phyloP scores from a whole-genome alignment of 805 yeast species.

The Millerozyma acaciae region DNA sequence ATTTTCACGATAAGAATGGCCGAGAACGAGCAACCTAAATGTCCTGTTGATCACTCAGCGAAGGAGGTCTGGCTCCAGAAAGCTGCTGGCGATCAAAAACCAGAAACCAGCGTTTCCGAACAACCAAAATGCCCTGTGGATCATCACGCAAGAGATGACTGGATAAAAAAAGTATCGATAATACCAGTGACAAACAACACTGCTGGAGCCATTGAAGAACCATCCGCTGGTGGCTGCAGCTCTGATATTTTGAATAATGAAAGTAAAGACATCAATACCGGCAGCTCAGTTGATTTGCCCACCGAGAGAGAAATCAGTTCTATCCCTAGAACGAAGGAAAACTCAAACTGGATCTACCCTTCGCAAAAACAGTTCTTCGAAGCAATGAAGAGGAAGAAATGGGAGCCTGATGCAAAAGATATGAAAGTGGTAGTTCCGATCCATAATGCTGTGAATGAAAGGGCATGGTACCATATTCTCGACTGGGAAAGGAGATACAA shows the following conservation, averaged over 20 bases:
- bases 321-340: slow-evolving; percentile 68
- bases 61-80: slow-evolving; percentile 29
- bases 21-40: slow-evolving; percentile 26
- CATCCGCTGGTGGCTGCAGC: slow-evolving; percentile 33
- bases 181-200: slow-evolving; percentile 17
- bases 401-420: slow-evolving; percentile 77
- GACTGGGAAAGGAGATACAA: slow-evolving; percentile 72
- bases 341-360: slow-evolving; percentile 87
- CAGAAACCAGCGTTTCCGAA: slow-evolving; percentile 16
- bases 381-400: slow-evolving; percentile 88
- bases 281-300: slow-evolving; percentile 44
- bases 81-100: slow-evolving; percentile 8
- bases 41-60: slow-evolving; percentile 52
- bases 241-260: slow-evolving; percentile 39
- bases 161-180: slow-evolving; percentile 35
- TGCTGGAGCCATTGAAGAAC: slow-evolving; percentile 40
- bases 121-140: slow-evolving; percentile 64
- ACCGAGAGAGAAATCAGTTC: slow-evolving; percentile 74
- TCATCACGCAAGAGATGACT: slow-evolving; percentile 44
- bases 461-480: slow-evolving; percentile 82
- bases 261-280: slow-evolving; percentile 21
- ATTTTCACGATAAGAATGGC: slow-evolving; percentile 1
- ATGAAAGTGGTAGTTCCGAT: slow-evolving; percentile 92
- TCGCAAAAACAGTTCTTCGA: slow-evolving; percentile 92
- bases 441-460: slow-evolving; percentile 89